Conservation (phyloP, 495 filamentous ascomycete genomes). For the Hyaloscypha hepaticicola region DNA sequence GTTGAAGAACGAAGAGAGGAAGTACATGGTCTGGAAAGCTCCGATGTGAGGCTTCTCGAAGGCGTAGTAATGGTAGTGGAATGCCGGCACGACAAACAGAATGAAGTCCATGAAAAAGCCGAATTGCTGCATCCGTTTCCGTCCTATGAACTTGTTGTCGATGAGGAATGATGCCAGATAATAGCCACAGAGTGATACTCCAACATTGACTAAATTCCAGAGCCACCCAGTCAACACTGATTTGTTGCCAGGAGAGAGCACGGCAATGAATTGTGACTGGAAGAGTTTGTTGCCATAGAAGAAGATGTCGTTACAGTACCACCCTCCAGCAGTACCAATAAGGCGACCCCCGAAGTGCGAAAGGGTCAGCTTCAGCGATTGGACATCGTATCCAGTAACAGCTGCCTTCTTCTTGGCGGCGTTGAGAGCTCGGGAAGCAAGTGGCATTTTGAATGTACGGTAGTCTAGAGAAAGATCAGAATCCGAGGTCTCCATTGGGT, state of each 20-base stretch:
- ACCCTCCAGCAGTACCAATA: conserved; percentile 78
- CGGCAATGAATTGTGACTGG: conserved; percentile 79
- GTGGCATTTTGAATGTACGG: conserved; percentile 84
- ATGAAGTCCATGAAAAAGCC: conserved; percentile 87
- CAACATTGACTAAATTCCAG: conserved; percentile 86
- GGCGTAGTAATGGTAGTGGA: conserved; percentile 78
- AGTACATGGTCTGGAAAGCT: conserved; percentile 90
- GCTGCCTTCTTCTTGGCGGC: conserved; percentile 78
- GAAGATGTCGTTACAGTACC: conserved; percentile 93
- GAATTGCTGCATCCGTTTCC: conserved; percentile 88
- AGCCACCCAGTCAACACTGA: conserved; percentile 81
- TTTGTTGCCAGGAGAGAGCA: conserved; percentile 58
- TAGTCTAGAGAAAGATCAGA: conserved; percentile 49
- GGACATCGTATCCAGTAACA: conserved; percentile 84
- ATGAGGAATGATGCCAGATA: conserved; percentile 50
- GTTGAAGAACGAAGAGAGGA: conserved; percentile 80
- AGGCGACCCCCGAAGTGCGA: conserved; percentile 78
- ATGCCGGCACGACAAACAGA: conserved; percentile 81
- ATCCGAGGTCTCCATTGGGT: too few species aligned
- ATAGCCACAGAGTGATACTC: conserved; percentile 79
- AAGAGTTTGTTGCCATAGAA: conserved; percentile 99
- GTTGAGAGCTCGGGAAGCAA: conserved; percentile 66
- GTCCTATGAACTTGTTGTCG: conserved; percentile 68
- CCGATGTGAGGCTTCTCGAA: conserved; percentile 59
- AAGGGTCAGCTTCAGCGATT: conserved; percentile 73